These are phyloP conservation scores for Bisporella sp. DNA, from an alignment of 2,329 filamentous ascomycete genomes.

Conservation along the genomic window DNA sequence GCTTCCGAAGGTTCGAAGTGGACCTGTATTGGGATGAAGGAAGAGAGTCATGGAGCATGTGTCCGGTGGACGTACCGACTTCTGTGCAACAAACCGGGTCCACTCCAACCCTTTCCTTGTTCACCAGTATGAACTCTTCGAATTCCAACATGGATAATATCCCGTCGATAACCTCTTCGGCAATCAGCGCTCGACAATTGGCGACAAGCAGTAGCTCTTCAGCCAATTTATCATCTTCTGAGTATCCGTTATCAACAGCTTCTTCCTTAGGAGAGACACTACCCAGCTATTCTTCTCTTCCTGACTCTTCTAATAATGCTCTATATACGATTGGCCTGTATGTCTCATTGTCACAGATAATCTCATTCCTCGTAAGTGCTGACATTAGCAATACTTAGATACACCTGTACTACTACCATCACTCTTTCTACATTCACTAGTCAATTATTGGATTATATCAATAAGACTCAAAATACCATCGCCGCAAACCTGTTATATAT, in stretches of 20 bases:
- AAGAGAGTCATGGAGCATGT: slow-evolving; percentile 49
- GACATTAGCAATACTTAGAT: not conserved
- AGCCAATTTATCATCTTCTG: no score
- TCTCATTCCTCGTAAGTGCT: not conserved
- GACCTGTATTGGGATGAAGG: slow-evolving; percentile 59
- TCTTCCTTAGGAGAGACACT: slow-evolving; percentile 14
- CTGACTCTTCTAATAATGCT: slow-evolving; percentile 18
- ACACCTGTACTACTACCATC: slow-evolving; percentile 44
- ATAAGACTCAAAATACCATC: slow-evolving; percentile 44
- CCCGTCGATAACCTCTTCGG: not conserved
- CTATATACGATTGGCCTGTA: slow-evolving; percentile 40
- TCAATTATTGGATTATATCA: slow-evolving; percentile 46
- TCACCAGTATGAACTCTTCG: not conserved
- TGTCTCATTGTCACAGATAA: slow-evolving; percentile 22
- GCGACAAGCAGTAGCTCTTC: no score
- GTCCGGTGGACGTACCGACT: slow-evolving; percentile 46
- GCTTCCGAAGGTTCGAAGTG: slow-evolving; percentile 49
- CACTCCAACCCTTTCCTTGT: not conserved
- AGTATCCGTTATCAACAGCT: slow-evolving; percentile 11
- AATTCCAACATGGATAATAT: not conserved
- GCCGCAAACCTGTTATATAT: slow-evolving; percentile 46
- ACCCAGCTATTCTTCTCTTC: slow-evolving; percentile 11
- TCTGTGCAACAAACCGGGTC: slow-evolving; percentile 11
- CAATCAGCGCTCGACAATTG: not conserved
- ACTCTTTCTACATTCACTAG: slow-evolving; percentile 42